phyloP scores from a whole-genome alignment of 306 rosid species.

The Lathyrus sativus region DNA sequence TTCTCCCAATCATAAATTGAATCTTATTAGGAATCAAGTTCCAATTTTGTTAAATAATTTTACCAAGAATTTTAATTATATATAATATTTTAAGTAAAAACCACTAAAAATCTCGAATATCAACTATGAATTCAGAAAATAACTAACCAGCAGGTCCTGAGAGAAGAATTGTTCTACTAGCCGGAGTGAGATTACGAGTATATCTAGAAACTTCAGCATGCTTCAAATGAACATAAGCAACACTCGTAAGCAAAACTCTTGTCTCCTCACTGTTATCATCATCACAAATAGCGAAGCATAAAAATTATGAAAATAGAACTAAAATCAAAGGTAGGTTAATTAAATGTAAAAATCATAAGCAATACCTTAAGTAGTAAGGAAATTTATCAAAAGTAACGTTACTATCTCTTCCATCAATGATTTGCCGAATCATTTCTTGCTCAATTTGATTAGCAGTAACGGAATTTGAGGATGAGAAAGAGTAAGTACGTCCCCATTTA shows the following conservation, averaged over 20 bases:
- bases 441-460: constrained; percentile 70
- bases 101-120: too few species aligned
- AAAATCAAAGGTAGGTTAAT: background rate
- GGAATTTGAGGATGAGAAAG: constrained; percentile 40
- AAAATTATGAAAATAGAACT: background rate
- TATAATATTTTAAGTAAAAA: too few species aligned
- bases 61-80: background rate
- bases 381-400: constrained; percentile 82
- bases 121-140: too few species aligned
- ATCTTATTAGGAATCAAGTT: background rate
- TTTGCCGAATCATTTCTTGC: constrained; percentile 73
- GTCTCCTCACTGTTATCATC: constrained; percentile 73
- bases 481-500: constrained; percentile 52
- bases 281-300: background rate
- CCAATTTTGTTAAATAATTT: background rate
- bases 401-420: constrained; percentile 83
- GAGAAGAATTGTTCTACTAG: constrained; percentile 86
- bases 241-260: constrained; percentile 83
- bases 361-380: constrained; percentile 82
- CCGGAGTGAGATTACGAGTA: constrained; percentile 95
- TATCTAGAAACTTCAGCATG: constrained; percentile 80
- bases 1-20: background rate
- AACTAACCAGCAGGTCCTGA: constrained; percentile 87
- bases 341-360: background rate
- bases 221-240: constrained; percentile 91